These are phyloP conservation scores for Phaeosphaeria sp. DNA, from an alignment of 2,329 filamentous ascomycete species.

Conservation along the genomic window DNA sequence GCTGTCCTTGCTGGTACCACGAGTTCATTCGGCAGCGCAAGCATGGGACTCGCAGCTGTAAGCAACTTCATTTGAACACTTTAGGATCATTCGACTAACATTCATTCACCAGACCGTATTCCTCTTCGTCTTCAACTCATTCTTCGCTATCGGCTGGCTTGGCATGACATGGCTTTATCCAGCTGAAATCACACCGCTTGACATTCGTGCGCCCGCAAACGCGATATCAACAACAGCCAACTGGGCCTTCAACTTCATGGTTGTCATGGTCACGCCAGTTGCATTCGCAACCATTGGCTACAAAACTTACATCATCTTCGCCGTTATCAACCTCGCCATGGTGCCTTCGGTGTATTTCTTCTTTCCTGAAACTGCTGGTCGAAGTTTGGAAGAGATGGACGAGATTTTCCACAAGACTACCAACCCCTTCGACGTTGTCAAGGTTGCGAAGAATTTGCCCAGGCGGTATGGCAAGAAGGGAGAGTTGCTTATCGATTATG, in stretches of 20 bases:
- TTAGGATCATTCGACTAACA: conserved; percentile 6
- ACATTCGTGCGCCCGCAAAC: conserved; percentile 86
- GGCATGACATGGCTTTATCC: conserved; percentile 66
- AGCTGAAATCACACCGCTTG: conserved; percentile 87
- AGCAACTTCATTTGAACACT: conserved; percentile 36
- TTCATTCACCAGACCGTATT: conserved; percentile 67
- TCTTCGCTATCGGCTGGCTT: conserved; percentile 84
- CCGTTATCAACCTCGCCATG: conserved; percentile 63
- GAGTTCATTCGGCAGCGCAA: conserved; percentile 29
- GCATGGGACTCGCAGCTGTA: conserved; percentile 56
- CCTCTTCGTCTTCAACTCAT: conserved; percentile 92
- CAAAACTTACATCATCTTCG: conserved; percentile 64
- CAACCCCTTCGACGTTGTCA: conserved; percentile 57
- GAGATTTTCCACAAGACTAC: conserved; percentile 66
- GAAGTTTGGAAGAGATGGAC: conserved; percentile 55
- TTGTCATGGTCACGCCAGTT: conserved; percentile 70
- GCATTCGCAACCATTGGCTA: conserved; percentile 64
- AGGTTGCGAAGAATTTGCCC: conserved; percentile 58
- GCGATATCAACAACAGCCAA: conserved; percentile 75
- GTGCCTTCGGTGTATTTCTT: conserved; percentile 66
- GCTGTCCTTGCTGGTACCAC: conserved; percentile 43
- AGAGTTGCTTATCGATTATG: conserved; percentile 61
- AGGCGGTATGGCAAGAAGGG: conserved; percentile 65
- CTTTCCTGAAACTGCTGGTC: conserved; percentile 66
- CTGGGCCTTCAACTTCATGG: conserved; percentile 60